Conservation (phyloP, 139 green algal species). For the Closterium sp. region DNA sequence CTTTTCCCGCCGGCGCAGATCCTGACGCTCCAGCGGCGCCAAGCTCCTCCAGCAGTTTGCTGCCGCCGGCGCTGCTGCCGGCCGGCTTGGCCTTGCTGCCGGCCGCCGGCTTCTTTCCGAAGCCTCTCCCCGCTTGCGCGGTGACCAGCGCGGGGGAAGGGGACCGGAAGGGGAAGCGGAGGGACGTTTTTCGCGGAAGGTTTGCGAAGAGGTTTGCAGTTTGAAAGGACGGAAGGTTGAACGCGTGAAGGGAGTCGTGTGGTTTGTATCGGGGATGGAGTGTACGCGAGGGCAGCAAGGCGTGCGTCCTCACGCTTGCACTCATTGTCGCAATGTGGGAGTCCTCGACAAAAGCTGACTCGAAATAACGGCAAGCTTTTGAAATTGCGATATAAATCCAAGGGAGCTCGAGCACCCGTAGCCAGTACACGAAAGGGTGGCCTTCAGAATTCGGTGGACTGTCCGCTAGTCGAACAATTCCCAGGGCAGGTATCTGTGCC, state of each 20-base stretch:
- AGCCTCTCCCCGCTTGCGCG: neutral
- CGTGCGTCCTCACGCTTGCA: neutral
- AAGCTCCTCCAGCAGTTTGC: neutral
- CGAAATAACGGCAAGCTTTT: too few relatives aligned
- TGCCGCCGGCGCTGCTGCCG: neutral
- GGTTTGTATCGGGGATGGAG: neutral
- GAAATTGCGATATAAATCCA: too few relatives aligned
- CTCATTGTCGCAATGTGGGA: neutral
- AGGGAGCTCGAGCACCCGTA: too few relatives aligned
- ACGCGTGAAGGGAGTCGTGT: neutral
- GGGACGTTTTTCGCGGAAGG: neutral
- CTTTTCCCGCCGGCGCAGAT: neutral
- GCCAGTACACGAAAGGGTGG: too few relatives aligned
- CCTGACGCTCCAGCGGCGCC: neutral
- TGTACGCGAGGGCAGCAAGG: neutral
- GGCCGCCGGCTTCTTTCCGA: neutral
- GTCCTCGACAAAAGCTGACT: too few relatives aligned
- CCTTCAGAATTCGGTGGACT: too few relatives aligned
- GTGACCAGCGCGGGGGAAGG: neutral
- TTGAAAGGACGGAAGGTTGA: neutral
- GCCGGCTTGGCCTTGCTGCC: neutral
- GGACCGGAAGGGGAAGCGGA: neutral
- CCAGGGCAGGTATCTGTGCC: too few relatives aligned
- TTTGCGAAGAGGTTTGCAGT: neutral
- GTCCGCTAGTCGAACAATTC: too few relatives aligned